A percentile compares a stretch with the other conserved stretches of the same genome.
Evolutionary conservation across 1,284 basidiomycete genomes (phyloP).

Genomic region (Ganoderma multipileum): DNA sequence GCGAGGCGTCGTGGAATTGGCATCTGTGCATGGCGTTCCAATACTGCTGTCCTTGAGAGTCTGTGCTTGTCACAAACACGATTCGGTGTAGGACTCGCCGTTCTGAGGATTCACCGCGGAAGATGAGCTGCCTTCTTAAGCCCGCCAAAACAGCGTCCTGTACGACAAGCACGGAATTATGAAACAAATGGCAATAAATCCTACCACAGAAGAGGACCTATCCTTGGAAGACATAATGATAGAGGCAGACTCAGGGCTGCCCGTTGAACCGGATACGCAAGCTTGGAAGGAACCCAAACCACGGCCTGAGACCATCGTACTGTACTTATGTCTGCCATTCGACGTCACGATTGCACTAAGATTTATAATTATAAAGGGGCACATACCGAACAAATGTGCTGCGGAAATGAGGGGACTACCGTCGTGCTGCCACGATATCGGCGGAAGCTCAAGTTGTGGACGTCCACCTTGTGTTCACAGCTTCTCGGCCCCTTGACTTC

Average conservation of each 20-base stretch:
- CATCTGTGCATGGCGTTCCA: background rate
- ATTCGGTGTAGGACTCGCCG: background rate
- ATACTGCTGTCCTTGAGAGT: background rate
- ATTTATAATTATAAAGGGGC: background rate
- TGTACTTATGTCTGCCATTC: background rate
- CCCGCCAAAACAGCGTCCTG: background rate
- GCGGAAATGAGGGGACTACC: background rate
- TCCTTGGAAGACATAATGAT: background rate
- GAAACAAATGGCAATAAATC: background rate
- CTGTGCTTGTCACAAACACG: background rate
- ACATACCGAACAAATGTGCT: background rate
- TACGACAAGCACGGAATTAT: background rate
- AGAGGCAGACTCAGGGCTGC: background rate
- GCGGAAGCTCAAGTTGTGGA: background rate
- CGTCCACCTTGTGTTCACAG: background rate
- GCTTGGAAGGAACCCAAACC: background rate
- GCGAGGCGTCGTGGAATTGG: background rate
- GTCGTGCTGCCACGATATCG: background rate
- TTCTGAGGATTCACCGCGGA: background rate
- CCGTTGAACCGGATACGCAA: background rate
- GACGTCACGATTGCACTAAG: too few relatives aligned
- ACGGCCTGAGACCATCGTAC: background rate
- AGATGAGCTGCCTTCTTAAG: background rate
- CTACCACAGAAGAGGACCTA: background rate
- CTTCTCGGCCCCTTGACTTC: background rate